Conservation (phyloP, 148 eudicot species). For the Rheum nobile region DNA sequence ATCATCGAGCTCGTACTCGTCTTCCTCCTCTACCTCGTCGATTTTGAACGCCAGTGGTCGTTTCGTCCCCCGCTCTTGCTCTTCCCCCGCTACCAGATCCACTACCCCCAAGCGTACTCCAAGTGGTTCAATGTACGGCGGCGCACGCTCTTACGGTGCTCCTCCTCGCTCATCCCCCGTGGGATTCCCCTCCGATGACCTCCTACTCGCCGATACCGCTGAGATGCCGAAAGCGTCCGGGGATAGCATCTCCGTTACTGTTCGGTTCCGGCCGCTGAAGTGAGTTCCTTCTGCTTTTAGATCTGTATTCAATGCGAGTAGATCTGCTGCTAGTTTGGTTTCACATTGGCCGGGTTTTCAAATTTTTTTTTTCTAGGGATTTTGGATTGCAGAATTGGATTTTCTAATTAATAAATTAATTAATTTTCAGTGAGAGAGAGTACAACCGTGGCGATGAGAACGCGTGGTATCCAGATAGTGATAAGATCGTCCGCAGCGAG, state of each 20-base stretch:
- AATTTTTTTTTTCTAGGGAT: neutral
- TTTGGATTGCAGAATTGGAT: slow-evolving; percentile 21
- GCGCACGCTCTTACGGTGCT: slow-evolving; percentile 24
- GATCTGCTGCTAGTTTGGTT: neutral
- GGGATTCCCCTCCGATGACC: slow-evolving; percentile 37
- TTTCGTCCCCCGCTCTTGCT: slow-evolving; percentile 44
- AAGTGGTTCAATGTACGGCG: slow-evolving; percentile 19
- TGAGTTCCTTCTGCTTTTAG: slow-evolving; percentile 15
- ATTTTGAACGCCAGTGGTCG: slow-evolving; percentile 39
- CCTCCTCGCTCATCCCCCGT: slow-evolving; percentile 32
- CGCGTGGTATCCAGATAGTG: slow-evolving; percentile 93
- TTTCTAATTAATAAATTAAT: slow-evolving; percentile 7
- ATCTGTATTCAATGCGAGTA: slow-evolving; percentile 20
- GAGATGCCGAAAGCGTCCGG: slow-evolving; percentile 36
- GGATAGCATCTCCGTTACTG: slow-evolving; percentile 91
- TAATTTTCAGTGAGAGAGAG: slow-evolving; percentile 60
- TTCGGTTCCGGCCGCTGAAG: slow-evolving; percentile 91
- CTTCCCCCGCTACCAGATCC: slow-evolving; percentile 47
- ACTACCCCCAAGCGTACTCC: slow-evolving; percentile 29
- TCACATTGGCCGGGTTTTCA: neutral
- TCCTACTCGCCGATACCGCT: slow-evolving; percentile 38
- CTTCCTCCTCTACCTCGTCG: slow-evolving; percentile 73
- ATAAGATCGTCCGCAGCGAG: slow-evolving; percentile 77
- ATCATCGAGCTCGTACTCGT: slow-evolving; percentile 58
- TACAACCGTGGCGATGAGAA: slow-evolving; percentile 75